These are phyloP conservation scores for Ophiocytium majus DNA, from an alignment of 352 stramenopile genomes.

Conservation along the genomic window DNA sequence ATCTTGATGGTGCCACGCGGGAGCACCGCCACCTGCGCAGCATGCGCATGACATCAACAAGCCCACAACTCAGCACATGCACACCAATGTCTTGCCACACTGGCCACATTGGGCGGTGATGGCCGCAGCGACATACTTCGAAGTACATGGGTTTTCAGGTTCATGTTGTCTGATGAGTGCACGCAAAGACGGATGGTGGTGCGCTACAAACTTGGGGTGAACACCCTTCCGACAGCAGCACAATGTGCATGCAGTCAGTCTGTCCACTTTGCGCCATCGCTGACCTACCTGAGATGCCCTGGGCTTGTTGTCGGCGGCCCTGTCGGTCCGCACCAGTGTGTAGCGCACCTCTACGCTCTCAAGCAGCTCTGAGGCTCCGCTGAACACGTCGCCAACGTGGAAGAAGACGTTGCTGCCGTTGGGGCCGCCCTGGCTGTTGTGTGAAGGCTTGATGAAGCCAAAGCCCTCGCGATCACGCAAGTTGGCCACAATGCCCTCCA, in stretches of 20 bases:
- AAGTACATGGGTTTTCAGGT: too few species aligned
- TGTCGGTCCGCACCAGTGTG: background rate
- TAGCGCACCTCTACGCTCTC: constrained; percentile 22
- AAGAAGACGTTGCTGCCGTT: constrained; percentile 27
- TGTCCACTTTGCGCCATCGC: too few species aligned
- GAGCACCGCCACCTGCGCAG: background rate
- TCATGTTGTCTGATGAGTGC: too few species aligned
- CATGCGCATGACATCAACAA: too few species aligned
- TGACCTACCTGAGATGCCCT: constrained; percentile 16
- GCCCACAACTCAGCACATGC: too few species aligned
- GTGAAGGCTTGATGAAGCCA: constrained; percentile 24
- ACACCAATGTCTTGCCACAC: too few species aligned
- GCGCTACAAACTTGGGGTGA: too few species aligned
- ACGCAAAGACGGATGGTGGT: too few species aligned
- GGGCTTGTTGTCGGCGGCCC: constrained; percentile 6
- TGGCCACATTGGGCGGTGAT: too few species aligned
- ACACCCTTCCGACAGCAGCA: too few species aligned
- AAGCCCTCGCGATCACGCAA: constrained; percentile 9
- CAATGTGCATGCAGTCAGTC: too few species aligned
- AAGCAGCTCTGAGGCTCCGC: background rate
- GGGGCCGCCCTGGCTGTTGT: background rate
- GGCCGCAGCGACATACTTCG: too few species aligned
- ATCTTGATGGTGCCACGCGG: constrained; percentile 12
- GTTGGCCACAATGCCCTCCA: constrained; percentile 20
- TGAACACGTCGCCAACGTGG: constrained; percentile 24